Conservation (phyloP, 2,329 filamentous ascomycete species). For the Aspergillus fumigatus region DNA sequence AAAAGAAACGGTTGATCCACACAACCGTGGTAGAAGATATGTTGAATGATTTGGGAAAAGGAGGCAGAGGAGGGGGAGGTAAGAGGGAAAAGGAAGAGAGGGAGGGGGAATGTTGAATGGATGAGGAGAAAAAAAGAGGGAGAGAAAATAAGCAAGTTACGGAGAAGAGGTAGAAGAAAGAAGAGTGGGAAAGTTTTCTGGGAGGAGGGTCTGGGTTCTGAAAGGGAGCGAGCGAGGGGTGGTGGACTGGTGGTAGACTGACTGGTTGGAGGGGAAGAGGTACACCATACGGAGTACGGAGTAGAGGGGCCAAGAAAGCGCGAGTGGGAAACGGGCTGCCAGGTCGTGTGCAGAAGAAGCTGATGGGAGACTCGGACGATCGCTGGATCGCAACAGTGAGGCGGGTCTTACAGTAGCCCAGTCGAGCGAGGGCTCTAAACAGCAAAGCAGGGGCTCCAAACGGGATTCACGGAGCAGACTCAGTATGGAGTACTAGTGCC, state of each 20-base stretch:
- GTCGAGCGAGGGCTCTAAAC: conserved; percentile 13
- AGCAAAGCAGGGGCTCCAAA: conserved; percentile 13
- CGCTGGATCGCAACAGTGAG: conserved; percentile 22
- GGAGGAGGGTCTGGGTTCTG: too few relatives aligned
- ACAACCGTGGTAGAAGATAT: conserved; percentile 13
- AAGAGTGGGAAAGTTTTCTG: conserved; percentile 1
- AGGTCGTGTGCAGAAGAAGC: conserved; percentile 21
- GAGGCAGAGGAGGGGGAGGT: conserved; percentile 17
- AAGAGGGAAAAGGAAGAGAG: conserved; percentile 16
- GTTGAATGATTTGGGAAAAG: conserved; percentile 15
- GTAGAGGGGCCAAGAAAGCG: conserved; percentile 9
- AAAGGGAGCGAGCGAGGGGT: too few relatives aligned
- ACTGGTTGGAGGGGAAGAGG: too few relatives aligned
- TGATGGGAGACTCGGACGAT: conserved; percentile 17
- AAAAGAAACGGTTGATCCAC: conserved; percentile 5
- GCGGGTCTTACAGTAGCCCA: conserved; percentile 12
- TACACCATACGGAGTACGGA: too few relatives aligned
- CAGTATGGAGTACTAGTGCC: conserved; percentile 2
- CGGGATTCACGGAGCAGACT: neutral
- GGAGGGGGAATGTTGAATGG: conserved; percentile 5
- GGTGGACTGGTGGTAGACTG: too few relatives aligned
- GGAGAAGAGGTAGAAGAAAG: conserved; percentile 9
- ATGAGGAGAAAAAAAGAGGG: conserved; percentile 14
- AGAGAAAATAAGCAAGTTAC: conserved; percentile 5
- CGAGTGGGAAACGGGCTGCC: conserved; percentile 13